Evolutionary conservation across 208 protist genomes (phyloP).

Genomic region (Angomonas deanei): DNA sequence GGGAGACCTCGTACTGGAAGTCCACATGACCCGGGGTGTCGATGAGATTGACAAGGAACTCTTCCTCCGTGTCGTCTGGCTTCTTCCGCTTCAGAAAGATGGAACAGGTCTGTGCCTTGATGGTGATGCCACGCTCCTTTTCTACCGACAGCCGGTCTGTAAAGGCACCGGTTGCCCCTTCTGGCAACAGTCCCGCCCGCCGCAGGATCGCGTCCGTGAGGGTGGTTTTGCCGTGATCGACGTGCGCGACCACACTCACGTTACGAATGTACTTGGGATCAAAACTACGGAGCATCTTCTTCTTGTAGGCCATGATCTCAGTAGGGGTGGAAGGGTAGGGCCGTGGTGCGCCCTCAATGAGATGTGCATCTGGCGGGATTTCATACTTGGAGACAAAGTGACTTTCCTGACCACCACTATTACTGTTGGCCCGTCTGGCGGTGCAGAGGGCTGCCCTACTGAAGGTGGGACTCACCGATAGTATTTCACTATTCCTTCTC

Average conservation of each 20-base stretch:
- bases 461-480: not conserved
- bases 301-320: conserved; percentile 33
- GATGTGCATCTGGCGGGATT: conserved; percentile 23
- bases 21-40: conserved; percentile 97
- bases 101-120: conserved; percentile 94
- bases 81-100: conserved; percentile 49
- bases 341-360: conserved; percentile 20
- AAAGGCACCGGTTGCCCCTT: conserved; percentile 71
- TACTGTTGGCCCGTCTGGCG: not conserved
- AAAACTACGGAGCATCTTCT: conserved; percentile 40
- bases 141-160: conserved; percentile 94
- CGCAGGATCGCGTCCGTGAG: conserved; percentile 87
- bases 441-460: not conserved
- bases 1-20: conserved; percentile 97
- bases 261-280: conserved; percentile 76
- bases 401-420: not conserved
- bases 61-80: conserved; percentile 12
- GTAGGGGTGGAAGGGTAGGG: conserved; percentile 21
- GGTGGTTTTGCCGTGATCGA: conserved; percentile 93
- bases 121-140: conserved; percentile 94
- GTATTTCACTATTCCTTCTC: not conserved
- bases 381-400: conserved; percentile 14
- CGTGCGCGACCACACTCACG: conserved; percentile 88
- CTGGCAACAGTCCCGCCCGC: conserved; percentile 64
- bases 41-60: conserved; percentile 96